Base-by-base conservation (phyloP, 164 flowering plant genomes). In the Macadamia integrifolia region DNA sequence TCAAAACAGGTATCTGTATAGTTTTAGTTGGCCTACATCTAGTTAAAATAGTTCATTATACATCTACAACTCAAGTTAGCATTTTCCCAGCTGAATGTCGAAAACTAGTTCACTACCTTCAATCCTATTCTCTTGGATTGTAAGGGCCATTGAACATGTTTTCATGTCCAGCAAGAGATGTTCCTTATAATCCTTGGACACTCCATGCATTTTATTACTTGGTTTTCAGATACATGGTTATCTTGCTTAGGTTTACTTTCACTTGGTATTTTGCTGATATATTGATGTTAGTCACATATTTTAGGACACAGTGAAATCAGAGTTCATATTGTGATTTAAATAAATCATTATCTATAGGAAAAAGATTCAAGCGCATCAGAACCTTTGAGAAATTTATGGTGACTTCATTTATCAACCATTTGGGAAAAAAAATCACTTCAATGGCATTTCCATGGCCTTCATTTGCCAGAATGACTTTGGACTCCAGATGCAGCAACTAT, bases 1-100 rank as follows among this genome's bases (percentile, higher is more conserved):
- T 72, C 85, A 62, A 15, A 60, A 77, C 69, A 88, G 97, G 97
- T 93, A 84, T 52, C 35, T 61, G 9, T 76, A 58, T 44, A 65
- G 53, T 35, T 9, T 6, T 30, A 9, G 32, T 17, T 65, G 12
- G 55, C 30, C 23, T 55, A 46, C 4, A 9, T 29, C 42, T 35
- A 23, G 28, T 30, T 40, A 65, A 35, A 52, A 32, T 50, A 12
- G 10, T 12, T 7, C 12, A 66, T 48, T n/a, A 50, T 70, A 67
- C 5, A 2, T 2, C 40, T 35, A 35, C 40, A 35, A 35, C 40
- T 35, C 40, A 35, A 35, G 3, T 35, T 0, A 35, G 40, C 40
- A 2, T 35, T 35, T 35, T 35, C 5, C 3, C 40, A 35, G 40
- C 40, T 35, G 40, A 35, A 35, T 35, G 40, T 35, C 3, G 40